phyloP scores from a whole-genome alignment of 2,329 filamentous ascomycete species.

The Monosporascus sp. region DNA sequence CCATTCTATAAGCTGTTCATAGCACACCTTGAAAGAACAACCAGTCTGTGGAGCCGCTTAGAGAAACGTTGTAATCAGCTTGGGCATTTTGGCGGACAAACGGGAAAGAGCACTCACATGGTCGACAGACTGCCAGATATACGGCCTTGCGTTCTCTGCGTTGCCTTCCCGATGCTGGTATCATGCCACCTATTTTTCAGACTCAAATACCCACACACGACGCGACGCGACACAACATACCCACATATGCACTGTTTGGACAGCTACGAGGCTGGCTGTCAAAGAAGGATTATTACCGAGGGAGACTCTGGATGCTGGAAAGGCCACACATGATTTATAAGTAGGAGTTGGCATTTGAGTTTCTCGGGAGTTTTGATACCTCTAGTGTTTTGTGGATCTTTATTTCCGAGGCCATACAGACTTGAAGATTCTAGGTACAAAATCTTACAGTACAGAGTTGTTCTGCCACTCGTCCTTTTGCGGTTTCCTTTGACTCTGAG shows the following conservation, averaged over 20 bases:
- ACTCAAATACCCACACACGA: background rate
- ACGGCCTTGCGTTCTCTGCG: background rate
- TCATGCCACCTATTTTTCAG: background rate
- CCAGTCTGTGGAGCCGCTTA: conserved; percentile 19
- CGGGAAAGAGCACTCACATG: background rate
- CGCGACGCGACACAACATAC: background rate
- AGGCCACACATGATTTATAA: background rate
- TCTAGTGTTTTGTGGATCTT: background rate
- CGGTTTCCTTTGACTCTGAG: no score
- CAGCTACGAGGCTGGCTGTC: background rate
- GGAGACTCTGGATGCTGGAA: background rate
- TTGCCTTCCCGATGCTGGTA: background rate
- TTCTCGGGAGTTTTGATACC: background rate
- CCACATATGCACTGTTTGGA: background rate
- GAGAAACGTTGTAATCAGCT: conserved; percentile 22
- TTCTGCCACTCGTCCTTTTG: background rate
- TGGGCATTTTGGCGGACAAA: conserved; percentile 2
- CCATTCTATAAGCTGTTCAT: conserved; percentile 50
- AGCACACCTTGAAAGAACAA: conserved; percentile 13
- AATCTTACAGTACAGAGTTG: background rate
- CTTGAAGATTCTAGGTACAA: background rate
- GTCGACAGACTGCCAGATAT: background rate
- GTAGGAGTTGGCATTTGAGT: background rate
- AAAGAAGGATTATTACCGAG: background rate
- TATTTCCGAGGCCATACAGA: background rate